Conservation (phyloP, 192 early-diverging fungal genomes). For the Coemansia nantahalensis region DNA sequence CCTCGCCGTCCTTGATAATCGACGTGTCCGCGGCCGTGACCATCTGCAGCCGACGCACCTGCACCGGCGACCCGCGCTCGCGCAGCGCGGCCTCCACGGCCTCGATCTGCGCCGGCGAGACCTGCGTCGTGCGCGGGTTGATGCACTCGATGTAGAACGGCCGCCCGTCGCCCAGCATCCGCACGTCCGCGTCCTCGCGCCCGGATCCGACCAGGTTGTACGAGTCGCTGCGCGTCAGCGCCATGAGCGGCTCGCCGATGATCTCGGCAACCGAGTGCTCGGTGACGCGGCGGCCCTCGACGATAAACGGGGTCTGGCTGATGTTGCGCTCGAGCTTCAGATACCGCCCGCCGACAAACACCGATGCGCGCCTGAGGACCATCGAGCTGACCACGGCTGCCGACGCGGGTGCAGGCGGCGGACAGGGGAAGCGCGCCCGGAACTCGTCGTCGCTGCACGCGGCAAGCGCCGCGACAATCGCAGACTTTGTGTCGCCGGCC, state of each 20-base stretch:
- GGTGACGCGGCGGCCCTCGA: conserved; percentile 65
- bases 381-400: conserved; percentile 37
- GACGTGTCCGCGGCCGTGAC: conserved; percentile 55
- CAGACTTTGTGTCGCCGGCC: not conserved
- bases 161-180: conserved; percentile 88
- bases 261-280: conserved; percentile 80
- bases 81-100: conserved; percentile 51
- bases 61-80: conserved; percentile 53
- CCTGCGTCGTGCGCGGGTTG: conserved; percentile 63
- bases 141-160: conserved; percentile 89
- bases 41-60: conserved; percentile 51
- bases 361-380: conserved; percentile 52
- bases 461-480: conserved; percentile 11
- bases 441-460: conserved; percentile 21
- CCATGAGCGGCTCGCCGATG: conserved; percentile 60
- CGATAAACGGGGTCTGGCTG: conserved; percentile 83
- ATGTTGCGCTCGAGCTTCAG: conserved; percentile 70
- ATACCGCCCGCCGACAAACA: conserved; percentile 70
- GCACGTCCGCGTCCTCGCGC: conserved; percentile 91
- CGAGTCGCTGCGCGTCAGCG: conserved; percentile 57
- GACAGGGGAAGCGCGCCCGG: conserved; percentile 12
- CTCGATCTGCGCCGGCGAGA: conserved; percentile 37
- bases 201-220: conserved; percentile 84
- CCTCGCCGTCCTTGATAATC: conserved; percentile 73
- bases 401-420: conserved; percentile 22